Evolutionary conservation across 768 basidiomycete genomes (phyloP).

Genomic region (Pleurotus salmoneostramineus): DNA sequence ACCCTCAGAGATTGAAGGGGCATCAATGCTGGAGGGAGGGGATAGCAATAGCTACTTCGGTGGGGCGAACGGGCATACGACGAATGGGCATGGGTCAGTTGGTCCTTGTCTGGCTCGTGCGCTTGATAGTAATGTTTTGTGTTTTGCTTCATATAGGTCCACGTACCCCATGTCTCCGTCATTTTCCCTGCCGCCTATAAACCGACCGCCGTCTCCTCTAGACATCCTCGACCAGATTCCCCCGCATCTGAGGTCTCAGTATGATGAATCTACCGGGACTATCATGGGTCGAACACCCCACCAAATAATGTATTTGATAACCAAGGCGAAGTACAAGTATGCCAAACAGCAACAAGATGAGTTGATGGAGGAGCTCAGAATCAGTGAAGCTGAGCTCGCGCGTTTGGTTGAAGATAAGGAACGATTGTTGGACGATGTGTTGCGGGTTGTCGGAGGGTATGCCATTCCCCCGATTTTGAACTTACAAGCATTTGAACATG

Average conservation of each 20-base stretch:
- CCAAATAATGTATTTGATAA: conserved; percentile 65
- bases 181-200: background rate
- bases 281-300: conserved; percentile 66
- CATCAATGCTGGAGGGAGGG: conserved; percentile 19
- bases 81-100: conserved; percentile 6
- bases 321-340: conserved; percentile 77
- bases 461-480: conserved; percentile 15
- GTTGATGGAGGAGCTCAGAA: conserved; percentile 62
- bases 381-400: conserved; percentile 45
- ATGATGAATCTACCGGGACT: conserved; percentile 56
- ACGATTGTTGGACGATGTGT: conserved; percentile 47
- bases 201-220: background rate
- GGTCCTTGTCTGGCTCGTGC: background rate
- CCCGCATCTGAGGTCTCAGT: conserved; percentile 42
- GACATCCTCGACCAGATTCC: conserved; percentile 44
- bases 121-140: background rate
- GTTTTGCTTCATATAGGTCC: background rate
- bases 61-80: conserved; percentile 18
- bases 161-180: background rate
- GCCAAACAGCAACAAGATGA: conserved; percentile 64
- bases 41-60: background rate
- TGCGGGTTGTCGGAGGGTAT: conserved; percentile 50
- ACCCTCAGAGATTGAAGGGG: conserved; percentile 35
- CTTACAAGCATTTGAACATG: background rate
- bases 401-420: conserved; percentile 60